Percentiles rank a stretch among this genome's conserved stretches.
Conservation (phyloP, 495 filamentous ascomycete genomes). For the Penicillium odoratum region DNA sequence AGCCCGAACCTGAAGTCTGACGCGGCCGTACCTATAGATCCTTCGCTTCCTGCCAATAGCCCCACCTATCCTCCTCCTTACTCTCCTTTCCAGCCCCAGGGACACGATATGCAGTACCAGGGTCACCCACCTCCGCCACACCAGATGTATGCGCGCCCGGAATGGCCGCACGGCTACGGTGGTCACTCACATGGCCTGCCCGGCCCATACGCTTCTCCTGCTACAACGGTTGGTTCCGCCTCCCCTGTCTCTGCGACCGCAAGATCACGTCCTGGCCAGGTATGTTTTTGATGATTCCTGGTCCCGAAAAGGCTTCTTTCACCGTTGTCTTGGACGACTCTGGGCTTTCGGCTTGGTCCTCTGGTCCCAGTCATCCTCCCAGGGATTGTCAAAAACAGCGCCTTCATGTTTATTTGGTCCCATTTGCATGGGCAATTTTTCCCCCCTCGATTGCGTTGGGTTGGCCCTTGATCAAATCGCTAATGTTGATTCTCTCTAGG, state of each 20-base stretch:
- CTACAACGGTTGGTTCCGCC: slow-evolving; percentile 58
- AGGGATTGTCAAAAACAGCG: slow-evolving; percentile 37
- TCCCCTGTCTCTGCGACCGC: slow-evolving; percentile 57
- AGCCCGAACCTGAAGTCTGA: slow-evolving; percentile 81
- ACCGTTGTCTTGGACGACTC: slow-evolving; percentile 37
- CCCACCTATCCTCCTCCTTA: slow-evolving; percentile 84
- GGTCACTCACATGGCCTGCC: slow-evolving; percentile 63
- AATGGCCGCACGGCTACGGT: slow-evolving; percentile 77
- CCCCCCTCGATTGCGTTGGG: slow-evolving; percentile 5
- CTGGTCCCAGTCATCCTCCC: slow-evolving; percentile 17
- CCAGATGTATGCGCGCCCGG: slow-evolving; percentile 75
- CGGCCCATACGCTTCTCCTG: slow-evolving; percentile 60
- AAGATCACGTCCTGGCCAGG: slow-evolving; percentile 68
- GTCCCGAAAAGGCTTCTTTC: slow-evolving; percentile 34
- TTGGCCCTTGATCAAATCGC: not conserved
- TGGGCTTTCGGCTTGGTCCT: slow-evolving; percentile 11
- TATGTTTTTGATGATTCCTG: slow-evolving; percentile 57
- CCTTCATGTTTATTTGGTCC: slow-evolving; percentile 7
- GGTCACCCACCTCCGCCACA: slow-evolving; percentile 57
- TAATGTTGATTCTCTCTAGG: slow-evolving; percentile 50
- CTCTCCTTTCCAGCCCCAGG: slow-evolving; percentile 80
- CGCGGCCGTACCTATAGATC: slow-evolving; percentile 98
- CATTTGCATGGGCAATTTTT: slow-evolving; percentile 9
- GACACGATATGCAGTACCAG: slow-evolving; percentile 77
- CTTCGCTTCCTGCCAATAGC: slow-evolving; percentile 89